Conservation (phyloP, 345 rosid species). For the Iberis pinnata region DNA sequence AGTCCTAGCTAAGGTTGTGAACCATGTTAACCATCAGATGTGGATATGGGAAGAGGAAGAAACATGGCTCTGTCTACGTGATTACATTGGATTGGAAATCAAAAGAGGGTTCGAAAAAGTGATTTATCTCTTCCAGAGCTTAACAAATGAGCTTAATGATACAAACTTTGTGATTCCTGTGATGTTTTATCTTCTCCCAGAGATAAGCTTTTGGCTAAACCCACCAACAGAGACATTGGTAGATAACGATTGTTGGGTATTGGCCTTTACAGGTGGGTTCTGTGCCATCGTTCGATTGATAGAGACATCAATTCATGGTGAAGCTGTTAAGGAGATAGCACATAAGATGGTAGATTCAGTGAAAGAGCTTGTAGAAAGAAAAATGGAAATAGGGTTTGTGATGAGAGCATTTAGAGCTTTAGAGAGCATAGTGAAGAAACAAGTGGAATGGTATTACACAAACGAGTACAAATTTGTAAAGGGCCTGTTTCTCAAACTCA, state of each 20-base stretch:
- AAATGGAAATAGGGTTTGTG: slow-evolving; percentile 12
- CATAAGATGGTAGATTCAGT: not conserved
- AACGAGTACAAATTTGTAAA: not conserved
- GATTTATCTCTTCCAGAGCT: not conserved
- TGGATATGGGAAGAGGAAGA: not conserved
- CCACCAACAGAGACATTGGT: not conserved
- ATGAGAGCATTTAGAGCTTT: slow-evolving; percentile 3
- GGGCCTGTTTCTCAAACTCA: too few relatives aligned
- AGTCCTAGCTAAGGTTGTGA: slow-evolving; percentile 12
- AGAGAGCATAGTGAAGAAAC: not conserved
- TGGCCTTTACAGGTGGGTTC: not conserved
- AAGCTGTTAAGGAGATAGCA: not conserved
- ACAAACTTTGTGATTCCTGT: not conserved
- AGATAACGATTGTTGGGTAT: not conserved
- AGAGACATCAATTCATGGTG: not conserved
- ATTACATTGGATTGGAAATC: not conserved
- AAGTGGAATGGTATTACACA: not conserved
- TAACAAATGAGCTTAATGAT: not conserved
- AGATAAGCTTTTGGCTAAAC: not conserved
- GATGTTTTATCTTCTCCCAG: not conserved
- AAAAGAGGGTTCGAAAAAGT: not conserved
- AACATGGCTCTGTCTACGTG: not conserved
- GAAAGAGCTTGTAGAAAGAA: slow-evolving; percentile 7
- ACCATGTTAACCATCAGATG: slow-evolving; percentile 9
- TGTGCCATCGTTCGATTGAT: not conserved